Evolutionary conservation across 2,329 filamentous ascomycete genomes (phyloP).

Genomic region (Arthrocladium fulminans): DNA sequence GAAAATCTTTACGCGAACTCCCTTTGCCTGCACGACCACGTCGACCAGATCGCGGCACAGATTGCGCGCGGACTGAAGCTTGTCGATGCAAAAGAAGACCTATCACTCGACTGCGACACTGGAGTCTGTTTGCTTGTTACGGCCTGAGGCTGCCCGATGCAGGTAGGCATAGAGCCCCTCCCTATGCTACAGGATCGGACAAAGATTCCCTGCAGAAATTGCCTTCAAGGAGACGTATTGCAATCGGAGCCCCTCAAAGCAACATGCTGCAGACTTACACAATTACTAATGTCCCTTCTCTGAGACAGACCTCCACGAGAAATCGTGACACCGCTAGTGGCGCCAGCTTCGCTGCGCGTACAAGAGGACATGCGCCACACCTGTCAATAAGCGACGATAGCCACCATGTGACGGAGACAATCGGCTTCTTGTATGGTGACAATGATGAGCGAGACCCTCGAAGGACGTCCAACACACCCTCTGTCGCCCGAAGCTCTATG

Average conservation of each 20-base stretch:
- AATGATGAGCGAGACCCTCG: conserved; percentile 50
- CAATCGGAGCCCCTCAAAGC: background rate
- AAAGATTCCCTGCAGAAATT: background rate
- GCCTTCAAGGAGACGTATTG: background rate
- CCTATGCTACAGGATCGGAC: background rate
- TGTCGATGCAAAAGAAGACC: background rate
- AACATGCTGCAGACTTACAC: conserved; percentile 6
- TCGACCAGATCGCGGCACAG: background rate
- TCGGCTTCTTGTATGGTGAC: conserved; percentile 81
- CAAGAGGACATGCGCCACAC: conserved; percentile 47
- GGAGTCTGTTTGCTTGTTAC: conserved; percentile 9
- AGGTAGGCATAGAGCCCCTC: conserved; percentile 16
- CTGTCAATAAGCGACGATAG: conserved; percentile 74
- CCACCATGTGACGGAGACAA: conserved; percentile 90
- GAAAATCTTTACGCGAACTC: background rate
- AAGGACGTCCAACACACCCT: conserved; percentile 45
- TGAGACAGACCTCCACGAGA: conserved; percentile 33
- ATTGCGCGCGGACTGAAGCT: background rate
- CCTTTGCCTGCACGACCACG: background rate
- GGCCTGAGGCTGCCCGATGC: conserved; percentile 18
- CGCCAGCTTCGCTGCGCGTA: conserved; percentile 41
- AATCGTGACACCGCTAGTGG: conserved; percentile 30
- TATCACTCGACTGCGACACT: conserved; percentile 5
- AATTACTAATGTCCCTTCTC: conserved; percentile 3
- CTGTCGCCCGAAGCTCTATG: conserved; percentile 61